Evolutionary conservation across 1,284 basidiomycete species (phyloP).

Genomic region (Porogramme epimiltina): DNA sequence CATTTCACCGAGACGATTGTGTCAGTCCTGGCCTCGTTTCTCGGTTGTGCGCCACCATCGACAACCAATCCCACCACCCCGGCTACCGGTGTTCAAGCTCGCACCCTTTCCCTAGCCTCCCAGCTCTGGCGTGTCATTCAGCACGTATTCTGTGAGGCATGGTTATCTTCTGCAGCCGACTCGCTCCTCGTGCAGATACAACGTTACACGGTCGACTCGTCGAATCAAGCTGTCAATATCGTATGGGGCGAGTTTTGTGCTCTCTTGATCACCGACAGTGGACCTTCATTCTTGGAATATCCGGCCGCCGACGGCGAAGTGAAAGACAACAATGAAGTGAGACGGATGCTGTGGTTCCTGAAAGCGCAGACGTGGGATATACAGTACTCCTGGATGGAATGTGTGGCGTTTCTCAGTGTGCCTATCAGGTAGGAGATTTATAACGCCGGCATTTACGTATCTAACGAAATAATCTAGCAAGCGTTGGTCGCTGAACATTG

Average conservation of each 20-base stretch:
- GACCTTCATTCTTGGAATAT: constrained; percentile 27
- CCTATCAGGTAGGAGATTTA: constrained; percentile 44
- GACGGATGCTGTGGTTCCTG: constrained; percentile 33
- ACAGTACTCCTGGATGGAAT: constrained; percentile 35
- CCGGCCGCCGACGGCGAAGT: constrained; percentile 13
- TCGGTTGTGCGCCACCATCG: constrained; percentile 15
- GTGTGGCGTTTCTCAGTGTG: constrained; percentile 44
- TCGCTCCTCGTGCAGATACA: constrained; percentile 44
- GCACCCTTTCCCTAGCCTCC: constrained; percentile 36
- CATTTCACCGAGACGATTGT: constrained; percentile 31
- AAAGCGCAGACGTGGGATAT: constrained; percentile 26
- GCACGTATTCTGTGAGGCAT: constrained; percentile 42
- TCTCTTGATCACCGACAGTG: constrained; percentile 38
- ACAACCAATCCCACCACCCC: not conserved
- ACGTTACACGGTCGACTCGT: constrained; percentile 39
- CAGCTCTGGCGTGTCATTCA: constrained; percentile 53
- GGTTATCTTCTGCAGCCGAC: constrained; percentile 44
- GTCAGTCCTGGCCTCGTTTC: constrained; percentile 26
- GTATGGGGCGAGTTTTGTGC: constrained; percentile 50
- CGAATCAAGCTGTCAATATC: constrained; percentile 36
- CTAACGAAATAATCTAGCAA: not conserved
- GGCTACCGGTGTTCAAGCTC: constrained; percentile 30
- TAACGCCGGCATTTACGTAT: no score
- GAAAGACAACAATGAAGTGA: constrained; percentile 6
- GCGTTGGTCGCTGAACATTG: constrained; percentile 13